Base-by-base conservation (phyloP, 345 rosid species). In the Corchorus olitorius region DNA sequence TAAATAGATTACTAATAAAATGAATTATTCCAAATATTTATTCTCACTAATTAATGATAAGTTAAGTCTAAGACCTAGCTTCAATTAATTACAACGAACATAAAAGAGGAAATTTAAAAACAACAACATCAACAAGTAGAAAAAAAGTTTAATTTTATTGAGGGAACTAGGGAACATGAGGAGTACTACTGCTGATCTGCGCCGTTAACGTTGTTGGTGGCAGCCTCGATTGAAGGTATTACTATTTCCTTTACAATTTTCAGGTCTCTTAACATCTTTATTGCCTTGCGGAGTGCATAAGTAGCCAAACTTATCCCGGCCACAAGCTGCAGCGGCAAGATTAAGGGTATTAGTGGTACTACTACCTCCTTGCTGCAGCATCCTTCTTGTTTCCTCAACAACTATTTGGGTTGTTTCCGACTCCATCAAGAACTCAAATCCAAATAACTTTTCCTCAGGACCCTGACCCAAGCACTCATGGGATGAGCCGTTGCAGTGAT, bases 361-460 rank as follows among this genome's bases (percentile, higher is more conserved):
- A 14, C 71, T 27, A 33, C 41, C 68, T 6, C 27, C 8, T 5
- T 64, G 68, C 27, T 64, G 27, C 14, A 39, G 49, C 12, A 39
- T n/a, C 41, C 49, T 39, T 64, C 71, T 67, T 5, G 54, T 67
- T 67, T 27, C 27, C 27, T 45, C 65, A 33, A 61, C 41, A 61
- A 13, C 65, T 41, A 61, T 22, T 61, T 61, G 6, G 41, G 43
- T 62, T 15, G 66, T 35, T 50, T 50, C 55, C 54, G 37, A 46
- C 34, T 20, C 71, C 71, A 45, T 13, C 37, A 45, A 66, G n/a
- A 37, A 63, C 46, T 66, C 53, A 2, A 45, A 43, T n/a, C 34
- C 53, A 27, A 0, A 27, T 5, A 45, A 15, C n/a, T 61, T 41
- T 2, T 33, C n/a, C 65, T 12, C 27, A 27, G 27, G 16, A 34